Base-by-base conservation (phyloP, 768 basidiomycete species). In the Tremella fuciformis region DNA sequence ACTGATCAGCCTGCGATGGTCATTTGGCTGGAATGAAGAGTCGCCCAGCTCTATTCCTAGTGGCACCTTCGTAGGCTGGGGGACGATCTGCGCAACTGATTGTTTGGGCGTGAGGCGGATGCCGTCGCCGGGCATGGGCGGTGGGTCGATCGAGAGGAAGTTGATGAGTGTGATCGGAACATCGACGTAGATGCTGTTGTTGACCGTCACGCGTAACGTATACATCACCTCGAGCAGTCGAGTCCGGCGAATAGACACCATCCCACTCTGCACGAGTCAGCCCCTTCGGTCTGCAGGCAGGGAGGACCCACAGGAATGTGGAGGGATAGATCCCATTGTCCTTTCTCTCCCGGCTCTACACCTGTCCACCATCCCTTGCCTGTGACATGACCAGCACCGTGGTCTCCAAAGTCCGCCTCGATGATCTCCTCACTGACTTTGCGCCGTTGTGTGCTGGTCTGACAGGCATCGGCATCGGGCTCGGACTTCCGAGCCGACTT, bases 341-440 rank as follows among this genome's bases (percentile, higher is more conserved):
- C 77, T 4, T 80, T 79, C 61, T 86, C 83, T 1, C 84, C 84
- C 2, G 86, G 79, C 13, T 79, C 77, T 6, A 93, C 84, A 8
- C 92, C 92, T 4, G 84, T 81, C 91, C 91, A 94, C 88, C 89
- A 94, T 0, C 91, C 91, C 67, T 85, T 86, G 2, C 71, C 67
- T 0, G 71, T 21, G 85, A 87, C 87, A 61, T 83, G 82, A 7
- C 84, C 76, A 24, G 82, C 83, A 40, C 81, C 81, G 50, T 86
- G 83, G 6, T 85, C 84, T 71, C 85, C 48, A 18, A 59, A 59
- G 57, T 73, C 71, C 13, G 71, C 84, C 64, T 85, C 84, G 24
- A 94, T 80, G 3, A 79, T 79, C 29, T 83, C 82, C 67, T 85
- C 85, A 1, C 85, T 83, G 0, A 92, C 80, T 61, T 84, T 81